Percentiles rank a stretch among this genome's conserved stretches.
Evolutionary conservation across 805 yeast genomes (phyloP).

Genomic region (Saccharomycopsis javanensis): DNA sequence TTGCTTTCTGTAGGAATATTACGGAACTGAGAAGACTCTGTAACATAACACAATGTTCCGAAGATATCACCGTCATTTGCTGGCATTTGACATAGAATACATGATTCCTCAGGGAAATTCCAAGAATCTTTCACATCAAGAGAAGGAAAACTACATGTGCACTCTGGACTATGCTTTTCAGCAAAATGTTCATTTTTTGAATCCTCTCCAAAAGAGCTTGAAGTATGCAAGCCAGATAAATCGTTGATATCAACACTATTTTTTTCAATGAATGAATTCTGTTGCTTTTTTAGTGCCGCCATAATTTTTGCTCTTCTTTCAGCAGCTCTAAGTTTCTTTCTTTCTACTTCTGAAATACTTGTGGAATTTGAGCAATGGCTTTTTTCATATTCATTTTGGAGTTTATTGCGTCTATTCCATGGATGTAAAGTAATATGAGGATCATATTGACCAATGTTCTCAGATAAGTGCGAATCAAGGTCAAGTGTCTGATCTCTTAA

Average conservation of each 20-base stretch:
- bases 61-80: conserved; percentile 51
- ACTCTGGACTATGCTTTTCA: neutral
- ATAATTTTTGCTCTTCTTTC: conserved; percentile 60
- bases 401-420: conserved; percentile 21
- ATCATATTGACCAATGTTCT: neutral
- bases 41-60: conserved; percentile 61
- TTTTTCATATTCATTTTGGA: conserved; percentile 21
- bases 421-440: neutral
- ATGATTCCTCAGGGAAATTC: conserved; percentile 65
- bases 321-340: conserved; percentile 59
- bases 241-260: conserved; percentile 24
- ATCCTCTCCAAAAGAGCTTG: conserved; percentile 27
- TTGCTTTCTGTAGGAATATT: conserved; percentile 51
- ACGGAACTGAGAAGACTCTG: conserved; percentile 51
- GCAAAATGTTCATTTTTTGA: neutral
- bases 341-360: conserved; percentile 34
- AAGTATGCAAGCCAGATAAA: conserved; percentile 34
- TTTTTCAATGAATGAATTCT: conserved; percentile 57
- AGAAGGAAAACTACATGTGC: neutral
- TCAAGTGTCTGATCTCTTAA: neutral
- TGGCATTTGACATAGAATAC: conserved; percentile 77
- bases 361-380: neutral
- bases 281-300: conserved; percentile 75
- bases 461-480: neutral
- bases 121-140: conserved; percentile 29